Base-by-base conservation (phyloP, 2,329 filamentous ascomycete genomes). In the Pseudogymnoascus sp. region DNA sequence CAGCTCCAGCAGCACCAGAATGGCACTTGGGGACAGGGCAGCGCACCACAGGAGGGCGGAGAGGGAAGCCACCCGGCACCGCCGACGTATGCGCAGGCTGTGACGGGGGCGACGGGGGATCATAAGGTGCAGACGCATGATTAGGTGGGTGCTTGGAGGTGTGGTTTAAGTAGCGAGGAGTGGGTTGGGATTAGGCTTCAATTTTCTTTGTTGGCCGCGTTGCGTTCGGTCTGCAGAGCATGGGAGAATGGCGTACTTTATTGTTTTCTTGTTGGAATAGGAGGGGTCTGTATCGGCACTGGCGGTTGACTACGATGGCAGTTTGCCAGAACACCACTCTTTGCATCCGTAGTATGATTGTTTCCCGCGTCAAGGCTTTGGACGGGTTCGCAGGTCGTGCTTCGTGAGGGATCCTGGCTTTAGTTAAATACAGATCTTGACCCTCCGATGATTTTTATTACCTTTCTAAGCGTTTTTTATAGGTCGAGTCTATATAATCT, bases 61-160 rank as follows among this genome's bases (percentile, higher is more conserved):
- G 77, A 79, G 71, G 75, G 80, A 42, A 77, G 75, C 67, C 72
- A 79, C 59, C 78, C 77, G 11, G 80, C 84, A 33, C 75, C 77
- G 38, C 93, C 95, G 3, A 91, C 88, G 13, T 97, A 97, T 75
- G 89, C 90, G 15, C 91, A 97, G 77, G 93, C 91, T 59, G 88
- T 97, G 64, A 88, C 88, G 71, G 92, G 91, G 1, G 93, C 97
- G 65, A 88, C 88, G 71, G 92, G 91, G 1, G 93, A 97, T 73
- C 79, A 97, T 77, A 97, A 97, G 83, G 82, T 97, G 60, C 95
- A 97, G 81, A 67, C 69, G 6, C 67, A 61, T 38, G 70, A 72
- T 65, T 73, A 71, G 29, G 50, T 33, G 26, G 50, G 50, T 33
- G 50, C 50, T 56, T 17, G 23, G 7, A n/a, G 10, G n/a, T 17